Conservation (phyloP, 78 protist genomes). For the Protostelium mycophagum region DNA sequence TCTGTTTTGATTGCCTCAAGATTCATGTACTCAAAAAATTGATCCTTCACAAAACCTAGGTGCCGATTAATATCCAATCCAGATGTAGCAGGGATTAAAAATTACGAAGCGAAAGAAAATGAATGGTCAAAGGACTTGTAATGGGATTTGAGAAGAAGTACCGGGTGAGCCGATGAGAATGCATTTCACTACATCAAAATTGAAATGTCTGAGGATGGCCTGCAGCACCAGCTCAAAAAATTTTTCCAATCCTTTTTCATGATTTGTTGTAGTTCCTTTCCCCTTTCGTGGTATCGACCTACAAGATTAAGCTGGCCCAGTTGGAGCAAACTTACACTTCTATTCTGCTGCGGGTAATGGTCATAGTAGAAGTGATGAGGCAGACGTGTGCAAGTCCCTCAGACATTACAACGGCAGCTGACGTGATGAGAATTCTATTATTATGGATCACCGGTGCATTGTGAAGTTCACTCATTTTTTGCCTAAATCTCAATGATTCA, state of each 20-base stretch:
- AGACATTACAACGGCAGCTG: constrained; percentile 52
- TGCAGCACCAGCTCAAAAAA: constrained; percentile 69
- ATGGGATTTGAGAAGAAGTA: too few relatives aligned
- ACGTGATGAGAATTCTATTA: not conserved
- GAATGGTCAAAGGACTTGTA: not conserved
- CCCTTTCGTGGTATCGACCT: constrained; percentile 62
- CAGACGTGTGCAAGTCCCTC: constrained; percentile 79
- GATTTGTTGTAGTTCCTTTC: constrained; percentile 34
- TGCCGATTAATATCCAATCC: not conserved
- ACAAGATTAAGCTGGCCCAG: not conserved
- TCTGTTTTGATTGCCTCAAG: constrained; percentile 45
- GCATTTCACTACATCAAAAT: constrained; percentile 81
- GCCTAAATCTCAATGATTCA: not conserved
- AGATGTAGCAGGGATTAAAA: constrained; percentile 3
- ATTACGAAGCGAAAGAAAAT: not conserved
- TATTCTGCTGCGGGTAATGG: constrained; percentile 65
- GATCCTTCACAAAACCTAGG: constrained; percentile 34
- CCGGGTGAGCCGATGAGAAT: constrained; percentile 84
- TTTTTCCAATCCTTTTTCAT: constrained; percentile 57
- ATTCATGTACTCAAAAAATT: constrained; percentile 51
- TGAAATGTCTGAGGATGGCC: constrained; percentile 65
- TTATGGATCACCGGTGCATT: not conserved
- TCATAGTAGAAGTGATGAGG: constrained; percentile 73
- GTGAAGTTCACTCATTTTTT: not conserved
- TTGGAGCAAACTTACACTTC: constrained; percentile 39